A percentile compares a stretch with the other conserved stretches of the same genome.
Conservation (phyloP, 2,329 filamentous ascomycete genomes). For the Colletotrichum cordylinicola region DNA sequence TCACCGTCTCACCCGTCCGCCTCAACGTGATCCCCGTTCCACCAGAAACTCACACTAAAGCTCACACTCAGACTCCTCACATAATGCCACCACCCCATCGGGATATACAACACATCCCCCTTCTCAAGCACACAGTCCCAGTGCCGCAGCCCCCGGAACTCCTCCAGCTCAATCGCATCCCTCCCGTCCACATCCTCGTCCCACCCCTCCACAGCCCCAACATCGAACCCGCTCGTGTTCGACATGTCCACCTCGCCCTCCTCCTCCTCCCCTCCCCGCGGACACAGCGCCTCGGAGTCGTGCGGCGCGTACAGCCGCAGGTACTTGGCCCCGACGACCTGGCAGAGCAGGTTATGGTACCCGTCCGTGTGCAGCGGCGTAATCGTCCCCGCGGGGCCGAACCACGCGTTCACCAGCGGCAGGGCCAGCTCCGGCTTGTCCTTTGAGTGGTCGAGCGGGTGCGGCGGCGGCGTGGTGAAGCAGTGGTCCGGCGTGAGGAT, state of each 20-base stretch:
- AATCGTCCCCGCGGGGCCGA: constrained; percentile 86
- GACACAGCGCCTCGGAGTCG: constrained; percentile 63
- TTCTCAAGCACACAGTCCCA: constrained; percentile 80
- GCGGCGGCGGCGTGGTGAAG: constrained; percentile 71
- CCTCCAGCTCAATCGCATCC: constrained; percentile 42
- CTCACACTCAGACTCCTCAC: constrained; percentile 84
- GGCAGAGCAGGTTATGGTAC: constrained; percentile 90
- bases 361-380: constrained; percentile 93
- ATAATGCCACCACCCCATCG: constrained; percentile 98
- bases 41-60: constrained; percentile 98
- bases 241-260: constrained; percentile 81
- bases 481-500: constrained; percentile 85
- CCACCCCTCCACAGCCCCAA: constrained; percentile 72
- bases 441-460: constrained; percentile 36
- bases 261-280: constrained; percentile 65
- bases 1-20: background rate
- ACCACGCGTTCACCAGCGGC: constrained; percentile 80
- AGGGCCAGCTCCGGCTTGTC: constrained; percentile 17
- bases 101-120: constrained; percentile 88
- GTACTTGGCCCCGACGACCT: constrained; percentile 91
- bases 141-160: constrained; percentile 67
- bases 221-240: constrained; percentile 84
- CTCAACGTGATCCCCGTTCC: constrained; percentile 54
- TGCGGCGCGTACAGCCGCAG: constrained; percentile 82
- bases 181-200: constrained; percentile 41